Conservation (phyloP, 2,329 filamentous ascomycete species). For the Aspergillus flavus region DNA sequence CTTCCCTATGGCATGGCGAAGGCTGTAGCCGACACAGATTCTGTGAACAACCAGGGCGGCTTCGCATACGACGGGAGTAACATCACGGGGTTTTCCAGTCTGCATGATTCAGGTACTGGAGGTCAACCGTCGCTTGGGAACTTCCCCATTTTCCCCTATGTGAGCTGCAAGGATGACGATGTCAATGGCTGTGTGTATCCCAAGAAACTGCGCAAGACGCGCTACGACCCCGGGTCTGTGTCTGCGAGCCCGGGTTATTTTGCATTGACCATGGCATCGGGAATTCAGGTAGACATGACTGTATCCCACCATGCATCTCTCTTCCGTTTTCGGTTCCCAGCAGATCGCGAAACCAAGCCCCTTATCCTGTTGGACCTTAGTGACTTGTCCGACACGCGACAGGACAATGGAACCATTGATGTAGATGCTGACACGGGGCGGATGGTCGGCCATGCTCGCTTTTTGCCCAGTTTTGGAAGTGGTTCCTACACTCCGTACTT, state of each 20-base stretch:
- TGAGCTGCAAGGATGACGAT: conserved; percentile 61
- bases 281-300: conserved; percentile 67
- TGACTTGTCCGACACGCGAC: conserved; percentile 63
- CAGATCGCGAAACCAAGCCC: conserved; percentile 45
- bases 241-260: conserved; percentile 68
- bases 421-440: conserved; percentile 61
- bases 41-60: conserved; percentile 56
- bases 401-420: conserved; percentile 60
- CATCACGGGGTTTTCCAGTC: conserved; percentile 54
- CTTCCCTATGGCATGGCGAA: conserved; percentile 60
- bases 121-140: conserved; percentile 67
- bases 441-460: conserved; percentile 63
- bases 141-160: conserved; percentile 71
- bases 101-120: conserved; percentile 56
- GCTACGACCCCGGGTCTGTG: conserved; percentile 55
- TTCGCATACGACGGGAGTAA: conserved; percentile 56
- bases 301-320: conserved; percentile 64
- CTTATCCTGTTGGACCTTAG: conserved; percentile 66
- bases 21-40: conserved; percentile 58
- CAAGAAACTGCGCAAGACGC: conserved; percentile 53
- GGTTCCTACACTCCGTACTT: conserved; percentile 64
- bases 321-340: conserved; percentile 66
- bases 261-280: conserved; percentile 59
- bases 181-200: conserved; percentile 65
- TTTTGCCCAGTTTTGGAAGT: conserved; percentile 66